These are phyloP conservation scores for Phytophthora melonis DNA, from an alignment of 352 stramenopile genomes.

Conservation along the genomic window DNA sequence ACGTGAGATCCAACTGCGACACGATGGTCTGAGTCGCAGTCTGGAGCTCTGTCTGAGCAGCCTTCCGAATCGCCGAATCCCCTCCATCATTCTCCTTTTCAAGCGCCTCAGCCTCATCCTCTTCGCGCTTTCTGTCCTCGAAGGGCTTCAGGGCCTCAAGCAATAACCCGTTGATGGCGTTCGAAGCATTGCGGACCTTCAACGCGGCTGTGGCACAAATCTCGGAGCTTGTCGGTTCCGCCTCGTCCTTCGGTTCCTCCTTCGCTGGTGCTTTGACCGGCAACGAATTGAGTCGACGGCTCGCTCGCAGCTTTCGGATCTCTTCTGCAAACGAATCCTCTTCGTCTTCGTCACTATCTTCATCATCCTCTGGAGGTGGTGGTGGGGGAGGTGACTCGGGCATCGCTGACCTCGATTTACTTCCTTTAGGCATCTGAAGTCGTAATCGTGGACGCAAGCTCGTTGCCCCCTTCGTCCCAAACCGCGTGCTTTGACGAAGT, in stretches of 20 bases:
- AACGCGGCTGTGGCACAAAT: conserved; percentile 8
- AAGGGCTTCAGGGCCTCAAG: conserved; percentile 64
- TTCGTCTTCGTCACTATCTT: conserved; percentile 29
- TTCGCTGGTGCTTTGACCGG: conserved; percentile 24
- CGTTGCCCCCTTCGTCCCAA: conserved; percentile 23
- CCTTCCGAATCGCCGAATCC: conserved; percentile 22
- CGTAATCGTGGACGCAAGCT: conserved; percentile 9
- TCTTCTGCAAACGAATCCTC: conserved; percentile 66
- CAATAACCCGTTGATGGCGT: conserved; percentile 56
- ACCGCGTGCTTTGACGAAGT: conserved; percentile 50
- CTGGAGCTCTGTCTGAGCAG: conserved; percentile 31
- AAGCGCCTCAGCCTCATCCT: conserved; percentile 36
- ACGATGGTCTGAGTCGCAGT: conserved; percentile 52
- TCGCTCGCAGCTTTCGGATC: conserved; percentile 40
- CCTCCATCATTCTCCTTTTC: conserved; percentile 18
- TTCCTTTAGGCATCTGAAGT: conserved; percentile 4
- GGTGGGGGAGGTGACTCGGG: conserved; percentile 27
- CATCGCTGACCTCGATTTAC: conserved; percentile 7
- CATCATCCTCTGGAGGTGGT: conserved; percentile 22
- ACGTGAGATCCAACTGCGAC: conserved; percentile 52
- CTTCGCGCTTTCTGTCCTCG: conserved; percentile 43
- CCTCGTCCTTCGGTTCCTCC: conserved; percentile 21
- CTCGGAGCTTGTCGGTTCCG: conserved; percentile 5
- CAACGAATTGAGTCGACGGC: conserved; percentile 19
- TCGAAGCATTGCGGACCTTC: conserved; percentile 47